Percentiles rank a stretch among this genome's conserved stretches.
phyloP scores from a whole-genome alignment of 169 alveolate genomes.

The Perkinsus olseni region DNA sequence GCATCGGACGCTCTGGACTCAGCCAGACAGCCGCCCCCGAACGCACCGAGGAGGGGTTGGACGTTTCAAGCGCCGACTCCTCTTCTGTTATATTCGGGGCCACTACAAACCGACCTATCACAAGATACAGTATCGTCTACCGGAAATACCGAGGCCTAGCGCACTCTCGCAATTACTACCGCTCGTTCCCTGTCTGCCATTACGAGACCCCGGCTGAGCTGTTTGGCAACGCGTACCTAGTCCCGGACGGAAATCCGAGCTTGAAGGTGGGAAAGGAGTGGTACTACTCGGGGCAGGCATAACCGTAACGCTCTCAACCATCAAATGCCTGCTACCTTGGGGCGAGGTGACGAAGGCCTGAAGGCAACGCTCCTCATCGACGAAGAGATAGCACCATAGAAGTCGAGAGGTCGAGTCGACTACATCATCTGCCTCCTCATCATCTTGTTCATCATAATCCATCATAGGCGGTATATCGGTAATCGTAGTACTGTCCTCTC shows the following conservation, averaged over 20 bases:
- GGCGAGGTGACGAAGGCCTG: too few species aligned
- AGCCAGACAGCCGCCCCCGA: neutral
- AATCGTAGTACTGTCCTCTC: neutral
- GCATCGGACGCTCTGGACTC: neutral
- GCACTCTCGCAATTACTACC: neutral
- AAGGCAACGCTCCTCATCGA: neutral
- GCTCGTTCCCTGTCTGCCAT: neutral
- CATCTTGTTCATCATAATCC: neutral
- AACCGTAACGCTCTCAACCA: neutral
- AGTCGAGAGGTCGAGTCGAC: neutral
- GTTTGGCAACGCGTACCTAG: neutral
- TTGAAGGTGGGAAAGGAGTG: neutral
- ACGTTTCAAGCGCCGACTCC: neutral
- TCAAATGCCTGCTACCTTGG: neutral
- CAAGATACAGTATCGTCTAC: neutral
- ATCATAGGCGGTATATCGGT: neutral
- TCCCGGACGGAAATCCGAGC: neutral
- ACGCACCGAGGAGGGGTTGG: neutral
- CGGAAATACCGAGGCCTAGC: neutral
- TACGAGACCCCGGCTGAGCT: neutral
- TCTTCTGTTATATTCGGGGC: neutral
- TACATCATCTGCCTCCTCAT: neutral
- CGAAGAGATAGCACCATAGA: neutral
- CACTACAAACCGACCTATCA: neutral
- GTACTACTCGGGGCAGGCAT: neutral